Percentiles rank a stretch among this genome's conserved stretches.
These are phyloP conservation scores for Colletotrichum chlorophyti DNA, from an alignment of 2,329 filamentous ascomycete genomes.

Conservation along the genomic window DNA sequence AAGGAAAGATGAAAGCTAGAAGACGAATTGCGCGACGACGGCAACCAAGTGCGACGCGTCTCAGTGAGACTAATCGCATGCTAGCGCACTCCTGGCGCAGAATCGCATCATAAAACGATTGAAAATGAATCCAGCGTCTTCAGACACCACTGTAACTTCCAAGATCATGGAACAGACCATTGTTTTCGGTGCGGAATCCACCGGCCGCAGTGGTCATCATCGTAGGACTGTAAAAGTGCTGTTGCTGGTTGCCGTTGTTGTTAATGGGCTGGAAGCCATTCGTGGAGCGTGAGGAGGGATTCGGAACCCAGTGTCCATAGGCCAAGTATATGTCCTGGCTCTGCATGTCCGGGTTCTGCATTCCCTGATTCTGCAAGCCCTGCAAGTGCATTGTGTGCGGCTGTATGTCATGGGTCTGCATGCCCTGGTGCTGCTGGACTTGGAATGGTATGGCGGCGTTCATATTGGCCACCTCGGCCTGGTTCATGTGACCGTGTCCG, in stretches of 20 bases:
- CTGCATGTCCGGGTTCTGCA: no score
- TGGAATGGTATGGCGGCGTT: neutral
- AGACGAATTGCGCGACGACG: no score
- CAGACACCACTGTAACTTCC: neutral
- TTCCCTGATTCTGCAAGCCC: no score
- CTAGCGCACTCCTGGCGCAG: no score
- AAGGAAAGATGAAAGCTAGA: conserved; percentile 4
- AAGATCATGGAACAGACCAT: neutral
- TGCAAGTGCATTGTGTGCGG: no score
- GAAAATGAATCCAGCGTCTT: no score
- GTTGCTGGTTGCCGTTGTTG: neutral
- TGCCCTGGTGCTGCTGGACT: neutral
- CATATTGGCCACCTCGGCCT: neutral
- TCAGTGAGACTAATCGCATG: no score
- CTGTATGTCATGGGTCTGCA: neutral
- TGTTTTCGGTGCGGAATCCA: conserved; percentile 1
- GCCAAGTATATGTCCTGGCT: no score
- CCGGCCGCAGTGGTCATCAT: neutral
- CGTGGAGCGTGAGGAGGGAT: neutral
- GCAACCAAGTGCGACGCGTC: no score
- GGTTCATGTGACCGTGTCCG: conserved; percentile 3
- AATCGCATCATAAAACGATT: no score
- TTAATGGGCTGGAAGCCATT: conserved; percentile 10
- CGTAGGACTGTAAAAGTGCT: neutral
- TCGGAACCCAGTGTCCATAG: no score